Evolutionary conservation across 352 stramenopile species (phyloP).

Genomic region (Globisporangium canariense): DNA sequence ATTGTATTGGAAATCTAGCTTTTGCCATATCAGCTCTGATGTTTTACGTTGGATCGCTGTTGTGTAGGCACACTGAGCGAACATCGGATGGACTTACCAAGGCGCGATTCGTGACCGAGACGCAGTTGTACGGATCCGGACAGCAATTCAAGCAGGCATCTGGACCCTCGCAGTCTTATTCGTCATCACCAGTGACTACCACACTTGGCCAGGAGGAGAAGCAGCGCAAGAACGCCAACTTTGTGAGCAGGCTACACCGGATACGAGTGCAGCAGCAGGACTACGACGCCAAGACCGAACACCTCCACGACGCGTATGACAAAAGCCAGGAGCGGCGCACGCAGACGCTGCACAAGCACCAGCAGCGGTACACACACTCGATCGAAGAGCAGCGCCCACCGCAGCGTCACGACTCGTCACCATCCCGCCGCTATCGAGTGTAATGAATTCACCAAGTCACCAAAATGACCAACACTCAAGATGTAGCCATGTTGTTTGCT

Average conservation of each 20-base stretch:
- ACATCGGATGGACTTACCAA: neutral
- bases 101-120: constrained; percentile 36
- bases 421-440: neutral
- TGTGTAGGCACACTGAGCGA: constrained; percentile 7
- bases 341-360: constrained; percentile 39
- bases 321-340: constrained; percentile 31
- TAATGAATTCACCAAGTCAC: neutral
- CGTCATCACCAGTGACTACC: neutral
- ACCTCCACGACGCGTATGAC: constrained; percentile 25
- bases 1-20: neutral
- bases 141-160: constrained; percentile 11
- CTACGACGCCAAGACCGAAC: constrained; percentile 28
- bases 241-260: constrained; percentile 34
- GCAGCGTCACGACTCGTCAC: neutral
- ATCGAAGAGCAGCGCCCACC: constrained; percentile 31
- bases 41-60: too few species aligned
- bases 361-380: constrained; percentile 32
- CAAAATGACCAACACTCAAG: neutral
- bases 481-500: constrained; percentile 7
- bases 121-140: constrained; percentile 35
- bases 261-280: constrained; percentile 36
- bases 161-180: neutral
- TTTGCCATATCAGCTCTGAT: neutral
- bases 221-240: constrained; percentile 31
- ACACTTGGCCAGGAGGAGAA: constrained; percentile 55